Conservation (phyloP, 2,329 filamentous ascomycete species). For the Penicillium sumatraense region DNA sequence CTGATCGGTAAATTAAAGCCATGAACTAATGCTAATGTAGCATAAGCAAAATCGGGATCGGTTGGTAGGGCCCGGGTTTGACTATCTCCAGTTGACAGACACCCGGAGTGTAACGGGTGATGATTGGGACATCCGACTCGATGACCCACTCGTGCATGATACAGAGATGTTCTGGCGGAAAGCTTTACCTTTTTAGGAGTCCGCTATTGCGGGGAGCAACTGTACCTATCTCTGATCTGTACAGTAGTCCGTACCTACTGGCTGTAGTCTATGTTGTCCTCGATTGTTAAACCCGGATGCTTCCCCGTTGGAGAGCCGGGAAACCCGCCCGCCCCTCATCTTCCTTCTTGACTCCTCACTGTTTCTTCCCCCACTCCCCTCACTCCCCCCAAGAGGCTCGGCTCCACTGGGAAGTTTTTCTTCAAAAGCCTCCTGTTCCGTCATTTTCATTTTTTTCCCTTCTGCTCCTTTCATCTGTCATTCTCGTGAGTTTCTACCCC, state of each 20-base stretch:
- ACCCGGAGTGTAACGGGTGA: too few relatives aligned
- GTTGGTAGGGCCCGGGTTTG: too few relatives aligned
- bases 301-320: conserved; percentile 18
- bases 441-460: too few relatives aligned
- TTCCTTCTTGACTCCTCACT: conserved; percentile 9
- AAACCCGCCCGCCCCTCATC: conserved; percentile 15
- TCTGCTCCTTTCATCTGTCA: conserved; percentile 20
- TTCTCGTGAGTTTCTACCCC: conserved; percentile 18
- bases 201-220: background rate
- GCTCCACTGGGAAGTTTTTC: conserved; percentile 12
- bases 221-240: too few relatives aligned
- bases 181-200: conserved; percentile 21
- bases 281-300: background rate
- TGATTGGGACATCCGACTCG: background rate
- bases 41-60: too few relatives aligned
- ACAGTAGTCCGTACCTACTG: too few relatives aligned
- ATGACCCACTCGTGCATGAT: background rate
- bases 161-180: conserved; percentile 14
- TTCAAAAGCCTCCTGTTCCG: conserved; percentile 23
- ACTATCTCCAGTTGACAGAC: too few relatives aligned
- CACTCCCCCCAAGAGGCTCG: conserved; percentile 19
- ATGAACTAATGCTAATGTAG: too few relatives aligned
- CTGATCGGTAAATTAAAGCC: too few relatives aligned
- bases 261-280: too few relatives aligned
- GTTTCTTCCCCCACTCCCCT: conserved; percentile 19